phyloP scores from a whole-genome alignment of 2,329 filamentous ascomycete species.

The Aaosphaeria arxii region DNA sequence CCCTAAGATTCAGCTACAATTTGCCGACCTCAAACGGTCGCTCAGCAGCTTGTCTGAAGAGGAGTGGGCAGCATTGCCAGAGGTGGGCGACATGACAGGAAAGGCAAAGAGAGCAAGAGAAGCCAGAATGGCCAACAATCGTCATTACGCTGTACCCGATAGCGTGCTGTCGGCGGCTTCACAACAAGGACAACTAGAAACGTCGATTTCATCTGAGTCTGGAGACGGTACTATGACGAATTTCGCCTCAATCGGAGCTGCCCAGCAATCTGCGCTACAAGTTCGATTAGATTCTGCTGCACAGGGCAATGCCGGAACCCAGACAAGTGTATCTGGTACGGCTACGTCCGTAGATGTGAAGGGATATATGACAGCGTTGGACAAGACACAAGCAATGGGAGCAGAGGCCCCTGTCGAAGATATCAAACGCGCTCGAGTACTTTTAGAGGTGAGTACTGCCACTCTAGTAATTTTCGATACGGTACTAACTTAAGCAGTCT shows the following conservation, averaged over 20 bases:
- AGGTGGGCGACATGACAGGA: slow-evolving; percentile 94
- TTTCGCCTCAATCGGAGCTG: slow-evolving; percentile 95
- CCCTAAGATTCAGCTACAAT: slow-evolving; percentile 97
- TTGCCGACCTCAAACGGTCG: slow-evolving; percentile 90
- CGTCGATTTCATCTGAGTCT: slow-evolving; percentile 71
- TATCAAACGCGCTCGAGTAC: slow-evolving; percentile 85
- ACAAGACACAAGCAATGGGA: slow-evolving; percentile 75
- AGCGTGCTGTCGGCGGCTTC: slow-evolving; percentile 87
- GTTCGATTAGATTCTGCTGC: slow-evolving; percentile 91
- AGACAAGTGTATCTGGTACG: slow-evolving; percentile 64
- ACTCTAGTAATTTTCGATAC: too few species aligned
- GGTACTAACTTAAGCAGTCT: slow-evolving; percentile 45
- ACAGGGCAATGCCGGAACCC: slow-evolving; percentile 61
- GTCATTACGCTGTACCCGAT: slow-evolving; percentile 96
- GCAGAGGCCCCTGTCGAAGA: slow-evolving; percentile 79
- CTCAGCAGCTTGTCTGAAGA: slow-evolving; percentile 87
- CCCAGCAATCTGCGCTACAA: slow-evolving; percentile 91
- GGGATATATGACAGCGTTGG: slow-evolving; percentile 90
- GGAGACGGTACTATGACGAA: slow-evolving; percentile 92
- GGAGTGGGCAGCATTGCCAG: slow-evolving; percentile 92
- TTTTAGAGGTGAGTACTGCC: slow-evolving; percentile 59
- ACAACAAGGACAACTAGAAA: slow-evolving; percentile 77
- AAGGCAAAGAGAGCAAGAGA: slow-evolving; percentile 86
- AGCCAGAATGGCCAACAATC: slow-evolving; percentile 61
- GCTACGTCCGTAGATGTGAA: slow-evolving; percentile 91